Conservation (phyloP, 2,329 filamentous ascomycete species). For the Fusarium musae region DNA sequence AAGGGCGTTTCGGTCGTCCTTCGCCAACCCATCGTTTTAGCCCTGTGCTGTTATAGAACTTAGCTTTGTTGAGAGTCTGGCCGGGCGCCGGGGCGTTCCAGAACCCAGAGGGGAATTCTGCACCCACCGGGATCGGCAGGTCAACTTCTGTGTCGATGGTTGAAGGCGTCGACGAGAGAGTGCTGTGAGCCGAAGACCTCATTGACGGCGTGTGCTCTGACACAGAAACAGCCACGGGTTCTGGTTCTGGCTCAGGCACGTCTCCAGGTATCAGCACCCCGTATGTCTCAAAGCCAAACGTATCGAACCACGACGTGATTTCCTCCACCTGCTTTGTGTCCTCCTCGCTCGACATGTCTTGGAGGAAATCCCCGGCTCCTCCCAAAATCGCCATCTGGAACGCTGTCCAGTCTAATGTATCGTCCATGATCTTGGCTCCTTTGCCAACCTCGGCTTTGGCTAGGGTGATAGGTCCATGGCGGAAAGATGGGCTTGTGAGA, state of each 20-base stretch:
- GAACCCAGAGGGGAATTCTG: conserved; percentile 49
- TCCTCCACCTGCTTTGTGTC: conserved; percentile 58
- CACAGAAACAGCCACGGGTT: not conserved
- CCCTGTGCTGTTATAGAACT: conserved; percentile 47
- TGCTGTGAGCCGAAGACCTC: conserved; percentile 40
- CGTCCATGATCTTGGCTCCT: conserved; percentile 56
- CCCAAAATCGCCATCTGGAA: conserved; percentile 74
- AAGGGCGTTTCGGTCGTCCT: conserved; percentile 47
- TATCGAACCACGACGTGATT: conserved; percentile 62
- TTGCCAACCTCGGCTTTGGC: conserved; percentile 56
- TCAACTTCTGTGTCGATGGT: conserved; percentile 49
- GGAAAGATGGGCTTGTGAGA: conserved; percentile 59
- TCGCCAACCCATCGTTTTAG: conserved; percentile 53
- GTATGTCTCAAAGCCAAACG: conserved; percentile 58
- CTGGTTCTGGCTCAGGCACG: not conserved
- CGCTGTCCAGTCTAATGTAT: conserved; percentile 69
- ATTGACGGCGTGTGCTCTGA: conserved; percentile 20
- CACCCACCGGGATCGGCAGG: conserved; percentile 52
- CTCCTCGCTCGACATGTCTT: conserved; percentile 56
- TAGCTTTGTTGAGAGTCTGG: conserved; percentile 45
- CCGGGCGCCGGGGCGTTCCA: conserved; percentile 46
- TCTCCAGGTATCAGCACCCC: conserved; percentile 53
- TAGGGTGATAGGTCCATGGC: conserved; percentile 67
- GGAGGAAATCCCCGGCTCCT: conserved; percentile 63
- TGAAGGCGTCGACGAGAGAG: conserved; percentile 44